A percentile compares a stretch with the other conserved stretches of the same genome.
These are phyloP conservation scores for Pestalotiopsis sp. DNA, from an alignment of 2,329 filamentous ascomycete genomes.

Conservation along the genomic window DNA sequence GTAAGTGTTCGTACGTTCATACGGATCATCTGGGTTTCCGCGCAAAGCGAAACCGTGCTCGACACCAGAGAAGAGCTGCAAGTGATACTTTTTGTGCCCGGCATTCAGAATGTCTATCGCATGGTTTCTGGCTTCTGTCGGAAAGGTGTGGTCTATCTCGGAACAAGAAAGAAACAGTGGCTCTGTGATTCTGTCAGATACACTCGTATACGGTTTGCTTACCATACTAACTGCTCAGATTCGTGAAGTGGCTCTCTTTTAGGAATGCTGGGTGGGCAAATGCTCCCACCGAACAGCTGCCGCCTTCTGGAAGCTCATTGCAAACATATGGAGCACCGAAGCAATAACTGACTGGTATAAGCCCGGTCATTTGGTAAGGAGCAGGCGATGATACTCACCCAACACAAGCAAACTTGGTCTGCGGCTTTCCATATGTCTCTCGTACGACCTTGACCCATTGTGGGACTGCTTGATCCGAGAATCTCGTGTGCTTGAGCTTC, in stretches of 20 bases:
- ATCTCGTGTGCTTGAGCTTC: conserved; percentile 44
- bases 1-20: conserved; percentile 31
- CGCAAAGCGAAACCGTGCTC: conserved; percentile 65
- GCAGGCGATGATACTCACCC: conserved; percentile 26
- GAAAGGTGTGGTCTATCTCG: conserved; percentile 45
- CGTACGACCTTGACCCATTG: conserved; percentile 42
- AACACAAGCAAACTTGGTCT: conserved; percentile 39
- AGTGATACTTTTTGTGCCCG: conserved; percentile 52
- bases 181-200: conserved; percentile 21
- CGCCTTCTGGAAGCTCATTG: conserved; percentile 34
- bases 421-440: conserved; percentile 31
- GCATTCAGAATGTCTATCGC: conserved; percentile 43
- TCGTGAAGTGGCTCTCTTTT: conserved; percentile 44
- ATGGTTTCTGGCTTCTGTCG: conserved; percentile 33
- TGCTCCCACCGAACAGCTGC: conserved; percentile 41
- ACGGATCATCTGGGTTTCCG: conserved; percentile 46
- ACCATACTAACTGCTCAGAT: conserved; percentile 32
- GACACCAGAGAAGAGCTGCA: conserved; percentile 62
- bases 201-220: not conserved
- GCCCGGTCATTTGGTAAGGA: conserved; percentile 9
- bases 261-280: conserved; percentile 52
- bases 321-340: conserved; percentile 46
- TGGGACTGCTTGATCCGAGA: conserved; percentile 42
- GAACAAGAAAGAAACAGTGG: conserved; percentile 47
- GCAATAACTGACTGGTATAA: conserved; percentile 27